phyloP scores from a whole-genome alignment of 345 rosid species.

The Lepidium didymum region DNA sequence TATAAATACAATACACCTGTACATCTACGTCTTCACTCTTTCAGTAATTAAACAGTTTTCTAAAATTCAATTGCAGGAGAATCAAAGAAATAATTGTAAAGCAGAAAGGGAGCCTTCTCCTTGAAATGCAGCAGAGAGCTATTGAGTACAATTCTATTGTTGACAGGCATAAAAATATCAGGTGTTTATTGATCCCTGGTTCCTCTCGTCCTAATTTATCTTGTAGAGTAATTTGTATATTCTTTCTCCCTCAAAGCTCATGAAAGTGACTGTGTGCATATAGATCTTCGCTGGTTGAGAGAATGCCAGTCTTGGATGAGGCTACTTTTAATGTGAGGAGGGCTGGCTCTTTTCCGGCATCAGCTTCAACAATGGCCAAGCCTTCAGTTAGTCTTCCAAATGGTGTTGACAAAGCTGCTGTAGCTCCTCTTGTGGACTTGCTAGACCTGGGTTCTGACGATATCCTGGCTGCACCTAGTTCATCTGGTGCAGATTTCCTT shows the following conservation, averaged over 20 bases:
- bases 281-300: constrained; percentile 87
- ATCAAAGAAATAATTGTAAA: constrained; percentile 57
- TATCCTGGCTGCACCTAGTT: constrained; percentile 60
- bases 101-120: constrained; percentile 83
- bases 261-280: constrained; percentile 27
- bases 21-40: background rate
- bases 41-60: background rate
- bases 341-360: constrained; percentile 64
- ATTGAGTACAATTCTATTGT: constrained; percentile 83
- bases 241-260: constrained; percentile 6
- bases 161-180: constrained; percentile 78
- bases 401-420: constrained; percentile 68
- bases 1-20: background rate
- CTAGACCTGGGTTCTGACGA: constrained; percentile 84
- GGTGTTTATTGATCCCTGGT: constrained; percentile 33
- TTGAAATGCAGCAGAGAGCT: constrained; percentile 99
- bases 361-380: constrained; percentile 55
- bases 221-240: background rate
- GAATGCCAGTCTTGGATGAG: constrained; percentile 99
- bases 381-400: constrained; percentile 72
- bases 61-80: constrained; percentile 51
- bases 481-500: constrained; percentile 84
- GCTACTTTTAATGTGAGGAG: constrained; percentile 87
- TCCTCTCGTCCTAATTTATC: background rate
- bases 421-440: constrained; percentile 79